Conservation (phyloP, 768 basidiomycete species). For the Steccherinum ochraceum region DNA sequence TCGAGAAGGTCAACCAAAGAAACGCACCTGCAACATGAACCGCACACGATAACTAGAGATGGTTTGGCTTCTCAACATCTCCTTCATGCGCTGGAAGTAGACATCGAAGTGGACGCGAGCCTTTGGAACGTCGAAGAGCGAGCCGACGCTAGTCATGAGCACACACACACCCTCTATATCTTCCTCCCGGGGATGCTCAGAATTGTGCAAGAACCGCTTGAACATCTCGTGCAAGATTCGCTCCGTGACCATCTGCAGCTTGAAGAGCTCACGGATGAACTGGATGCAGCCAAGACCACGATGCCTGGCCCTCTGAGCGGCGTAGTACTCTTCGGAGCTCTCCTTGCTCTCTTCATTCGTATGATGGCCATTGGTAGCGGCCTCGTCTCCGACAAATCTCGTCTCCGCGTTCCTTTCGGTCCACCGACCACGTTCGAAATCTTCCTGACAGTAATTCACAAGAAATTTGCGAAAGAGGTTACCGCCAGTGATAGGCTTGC, state of each 20-base stretch:
- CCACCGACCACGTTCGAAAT: conserved; percentile 99
- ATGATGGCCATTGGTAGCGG: conserved; percentile 62
- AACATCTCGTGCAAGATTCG: conserved; percentile 99
- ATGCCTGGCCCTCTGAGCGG: conserved; percentile 94
- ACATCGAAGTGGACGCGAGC: conserved; percentile 84
- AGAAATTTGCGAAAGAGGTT: conserved; percentile 96
- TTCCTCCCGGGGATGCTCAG: conserved; percentile 94
- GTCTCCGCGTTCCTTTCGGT: conserved; percentile 81
- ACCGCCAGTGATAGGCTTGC: conserved; percentile 88
- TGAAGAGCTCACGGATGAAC: conserved; percentile 98
- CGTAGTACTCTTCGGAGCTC: conserved; percentile 88
- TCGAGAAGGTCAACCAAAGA: not conserved
- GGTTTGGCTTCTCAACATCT: conserved; percentile 65
- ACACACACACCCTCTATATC: conserved; percentile 96
- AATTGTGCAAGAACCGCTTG: conserved; percentile 89
- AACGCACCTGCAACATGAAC: conserved; percentile 88
- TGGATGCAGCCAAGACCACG: conserved; percentile 95
- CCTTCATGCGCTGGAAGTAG: conserved; percentile 88
- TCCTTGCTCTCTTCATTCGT: conserved; percentile 52
- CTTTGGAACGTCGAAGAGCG: conserved; percentile 72
- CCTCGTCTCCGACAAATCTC: conserved; percentile 83
- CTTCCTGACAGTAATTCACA: conserved; percentile 93
- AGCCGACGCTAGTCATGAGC: conserved; percentile 84
- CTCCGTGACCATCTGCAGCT: conserved; percentile 96
- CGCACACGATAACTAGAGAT: conserved; percentile 86